Conservation (phyloP, 805 yeast genomes). For the Kluyveromyces siamensis region DNA sequence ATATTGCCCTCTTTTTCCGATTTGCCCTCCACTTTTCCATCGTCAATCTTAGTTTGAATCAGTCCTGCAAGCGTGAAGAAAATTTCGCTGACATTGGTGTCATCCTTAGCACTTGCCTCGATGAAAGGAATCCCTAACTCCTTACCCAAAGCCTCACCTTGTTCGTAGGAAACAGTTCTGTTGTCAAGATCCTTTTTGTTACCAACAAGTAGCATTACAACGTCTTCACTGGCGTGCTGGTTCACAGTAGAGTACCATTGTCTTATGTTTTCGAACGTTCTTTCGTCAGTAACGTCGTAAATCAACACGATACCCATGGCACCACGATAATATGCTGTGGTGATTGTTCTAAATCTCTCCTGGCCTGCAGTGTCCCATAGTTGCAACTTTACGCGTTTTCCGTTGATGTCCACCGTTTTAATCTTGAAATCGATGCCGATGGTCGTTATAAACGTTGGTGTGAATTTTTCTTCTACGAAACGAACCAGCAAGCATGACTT, state of each 20-base stretch:
- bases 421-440: conserved; percentile 98
- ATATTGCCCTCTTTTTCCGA: conserved; percentile 39
- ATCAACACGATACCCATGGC: conserved; percentile 82
- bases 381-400: conserved; percentile 87
- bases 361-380: conserved; percentile 99
- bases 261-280: conserved; percentile 85
- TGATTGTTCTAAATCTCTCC: conserved; percentile 89
- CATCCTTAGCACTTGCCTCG: conserved; percentile 94
- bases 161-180: conserved; percentile 81
- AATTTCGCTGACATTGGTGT: conserved; percentile 83
- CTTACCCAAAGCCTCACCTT: conserved; percentile 81
- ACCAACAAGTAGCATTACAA: conserved; percentile 88
- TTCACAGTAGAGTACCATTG: conserved; percentile 94
- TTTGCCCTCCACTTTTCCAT: conserved; percentile 43
- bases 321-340: conserved; percentile 86
- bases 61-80: conserved; percentile 82
- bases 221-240: conserved; percentile 94
- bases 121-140: conserved; percentile 84
- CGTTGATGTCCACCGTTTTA: conserved; percentile 89
- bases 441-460: conserved; percentile 93
- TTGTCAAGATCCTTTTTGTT: conserved; percentile 89
- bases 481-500: conserved; percentile 84
- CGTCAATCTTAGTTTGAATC: conserved; percentile 68
- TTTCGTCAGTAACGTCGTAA: conserved; percentile 79
- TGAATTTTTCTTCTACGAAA: conserved; percentile 93